Evolutionary conservation across 2,329 filamentous ascomycete species (phyloP).

Genomic region (Ophiostoma sp.): DNA sequence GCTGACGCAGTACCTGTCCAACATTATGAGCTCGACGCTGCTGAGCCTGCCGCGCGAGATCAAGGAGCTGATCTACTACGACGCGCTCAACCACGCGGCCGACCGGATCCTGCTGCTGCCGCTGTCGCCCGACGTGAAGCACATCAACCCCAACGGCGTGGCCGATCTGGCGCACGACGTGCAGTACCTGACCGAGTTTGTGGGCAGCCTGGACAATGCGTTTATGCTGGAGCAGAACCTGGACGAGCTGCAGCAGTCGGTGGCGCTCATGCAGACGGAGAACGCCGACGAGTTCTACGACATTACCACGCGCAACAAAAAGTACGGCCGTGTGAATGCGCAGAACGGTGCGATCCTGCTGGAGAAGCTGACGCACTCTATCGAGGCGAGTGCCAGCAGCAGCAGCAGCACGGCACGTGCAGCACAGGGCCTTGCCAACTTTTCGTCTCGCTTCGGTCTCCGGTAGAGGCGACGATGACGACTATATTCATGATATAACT

Average conservation of each 20-base stretch:
- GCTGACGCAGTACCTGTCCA: conserved; percentile 82
- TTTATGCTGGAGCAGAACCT: conserved; percentile 84
- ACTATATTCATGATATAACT: neutral
- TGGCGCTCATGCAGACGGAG: conserved; percentile 77
- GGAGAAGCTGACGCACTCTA: conserved; percentile 75
- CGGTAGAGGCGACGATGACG: conserved; percentile 33
- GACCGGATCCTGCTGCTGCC: conserved; percentile 78
- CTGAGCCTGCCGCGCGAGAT: conserved; percentile 91
- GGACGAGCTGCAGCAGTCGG: conserved; percentile 89
- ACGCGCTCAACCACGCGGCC: conserved; percentile 85
- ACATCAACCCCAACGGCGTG: conserved; percentile 84
- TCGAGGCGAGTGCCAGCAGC: conserved; percentile 40
- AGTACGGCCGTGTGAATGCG: conserved; percentile 88
- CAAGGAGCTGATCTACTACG: conserved; percentile 96
- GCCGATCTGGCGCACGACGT: conserved; percentile 77
- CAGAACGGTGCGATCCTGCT: conserved; percentile 80
- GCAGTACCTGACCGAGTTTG: conserved; percentile 76
- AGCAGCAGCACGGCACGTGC: conserved; percentile 42
- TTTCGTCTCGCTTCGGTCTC: conserved; percentile 72
- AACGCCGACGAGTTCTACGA: conserved; percentile 98
- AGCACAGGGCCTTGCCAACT: conserved; percentile 62
- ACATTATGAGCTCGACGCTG: conserved; percentile 94
- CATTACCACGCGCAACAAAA: conserved; percentile 79
- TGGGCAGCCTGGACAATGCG: conserved; percentile 75
- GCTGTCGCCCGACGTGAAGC: conserved; percentile 69